A percentile compares a stretch with the other conserved stretches of the same genome.
These are phyloP conservation scores for Saccharomycopsis fibuligera DNA, from an alignment of 805 yeast genomes.

Conservation along the genomic window DNA sequence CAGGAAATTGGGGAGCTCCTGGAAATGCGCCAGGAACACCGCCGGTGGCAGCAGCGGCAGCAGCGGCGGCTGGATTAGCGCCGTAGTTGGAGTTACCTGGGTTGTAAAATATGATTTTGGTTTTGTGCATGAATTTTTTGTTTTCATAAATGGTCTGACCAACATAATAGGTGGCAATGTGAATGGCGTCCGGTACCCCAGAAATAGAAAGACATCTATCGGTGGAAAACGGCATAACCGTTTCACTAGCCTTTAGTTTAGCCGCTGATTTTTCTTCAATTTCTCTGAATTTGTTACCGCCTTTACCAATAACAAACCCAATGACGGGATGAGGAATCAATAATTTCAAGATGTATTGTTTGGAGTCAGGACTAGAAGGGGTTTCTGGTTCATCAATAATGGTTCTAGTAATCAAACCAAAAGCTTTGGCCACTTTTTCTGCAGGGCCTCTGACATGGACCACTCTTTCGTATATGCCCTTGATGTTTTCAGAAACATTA, in stretches of 20 bases:
- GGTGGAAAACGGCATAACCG: slow-evolving; percentile 65
- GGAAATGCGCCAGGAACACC: slow-evolving; percentile 6
- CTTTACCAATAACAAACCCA: slow-evolving; percentile 77
- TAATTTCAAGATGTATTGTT: slow-evolving; percentile 49
- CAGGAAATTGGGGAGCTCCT: slow-evolving; percentile 22
- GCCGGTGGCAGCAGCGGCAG: neutral
- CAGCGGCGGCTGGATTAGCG: slow-evolving; percentile 4
- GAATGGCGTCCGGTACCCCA: slow-evolving; percentile 85
- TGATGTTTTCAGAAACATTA: slow-evolving; percentile 65
- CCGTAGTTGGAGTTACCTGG: slow-evolving; percentile 34
- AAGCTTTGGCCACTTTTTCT: slow-evolving; percentile 75
- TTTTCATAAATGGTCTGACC: slow-evolving; percentile 63
- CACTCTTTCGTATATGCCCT: slow-evolving; percentile 68
- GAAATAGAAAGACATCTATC: slow-evolving; percentile 64
- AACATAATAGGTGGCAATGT: slow-evolving; percentile 71
- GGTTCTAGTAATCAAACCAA: slow-evolving; percentile 64
- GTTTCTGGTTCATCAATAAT: slow-evolving; percentile 62
- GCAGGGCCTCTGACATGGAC: slow-evolving; percentile 68
- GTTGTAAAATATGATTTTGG: slow-evolving; percentile 52
- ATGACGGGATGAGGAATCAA: slow-evolving; percentile 73
- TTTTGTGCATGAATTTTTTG: slow-evolving; percentile 43
- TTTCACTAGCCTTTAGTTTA: slow-evolving; percentile 63
- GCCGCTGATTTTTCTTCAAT: slow-evolving; percentile 82
- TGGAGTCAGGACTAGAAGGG: slow-evolving; percentile 47
- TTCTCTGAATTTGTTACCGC: slow-evolving; percentile 67